phyloP scores from a whole-genome alignment of 2,329 filamentous ascomycete species.

The Xylaria arbuscula region DNA sequence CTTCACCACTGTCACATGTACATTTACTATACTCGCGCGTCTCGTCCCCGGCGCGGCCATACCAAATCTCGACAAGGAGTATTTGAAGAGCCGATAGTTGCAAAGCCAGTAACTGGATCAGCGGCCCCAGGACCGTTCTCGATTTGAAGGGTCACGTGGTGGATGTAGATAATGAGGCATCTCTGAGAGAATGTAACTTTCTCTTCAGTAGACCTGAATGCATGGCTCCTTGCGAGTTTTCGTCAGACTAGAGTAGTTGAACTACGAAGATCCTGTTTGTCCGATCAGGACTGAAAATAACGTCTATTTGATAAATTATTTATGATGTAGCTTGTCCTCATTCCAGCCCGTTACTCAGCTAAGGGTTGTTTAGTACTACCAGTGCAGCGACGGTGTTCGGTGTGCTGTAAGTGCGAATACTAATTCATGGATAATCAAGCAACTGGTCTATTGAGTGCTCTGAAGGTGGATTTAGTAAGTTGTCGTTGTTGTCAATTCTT shows the following conservation, averaged over 20 bases:
- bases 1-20: constrained; percentile 46
- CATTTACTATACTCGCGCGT: constrained; percentile 45
- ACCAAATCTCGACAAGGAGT: constrained; percentile 31
- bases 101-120: constrained; percentile 30
- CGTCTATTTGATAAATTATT: not conserved
- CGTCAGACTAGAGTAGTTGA: constrained; percentile 32
- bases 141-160: constrained; percentile 30
- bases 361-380: not conserved
- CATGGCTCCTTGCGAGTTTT: constrained; percentile 20
- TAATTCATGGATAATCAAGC: not conserved
- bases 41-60: constrained; percentile 46
- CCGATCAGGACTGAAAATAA: not conserved
- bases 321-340: not conserved
- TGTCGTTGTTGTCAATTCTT: too few relatives aligned
- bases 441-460: not conserved
- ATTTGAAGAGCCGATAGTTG: constrained; percentile 32
- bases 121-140: constrained; percentile 25
- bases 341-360: not conserved
- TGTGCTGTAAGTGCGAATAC: too few relatives aligned
- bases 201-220: constrained; percentile 12
- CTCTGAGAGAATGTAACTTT: constrained; percentile 21
- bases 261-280: constrained; percentile 25
- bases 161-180: constrained; percentile 29
- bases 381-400: not conserved
- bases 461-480: not conserved